Percentiles rank a stretch among this genome's conserved stretches.
These are phyloP conservation scores for Chlamydomonas urium DNA, from an alignment of 139 green algal genomes.

Conservation along the genomic window DNA sequence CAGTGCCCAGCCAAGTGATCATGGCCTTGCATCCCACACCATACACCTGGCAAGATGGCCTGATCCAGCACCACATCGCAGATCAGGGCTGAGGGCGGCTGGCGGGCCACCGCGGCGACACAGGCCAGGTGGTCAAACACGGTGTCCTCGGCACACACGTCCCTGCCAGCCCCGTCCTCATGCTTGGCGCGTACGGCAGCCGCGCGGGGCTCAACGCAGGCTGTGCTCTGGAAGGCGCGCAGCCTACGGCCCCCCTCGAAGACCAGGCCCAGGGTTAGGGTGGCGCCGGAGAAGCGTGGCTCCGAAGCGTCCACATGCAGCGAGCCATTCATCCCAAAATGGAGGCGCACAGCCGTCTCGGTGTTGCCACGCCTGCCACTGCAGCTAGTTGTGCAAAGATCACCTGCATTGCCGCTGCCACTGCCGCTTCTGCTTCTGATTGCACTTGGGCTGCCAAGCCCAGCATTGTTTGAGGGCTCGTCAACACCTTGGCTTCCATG, in stretches of 20 bases:
- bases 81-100: not conserved
- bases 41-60: too few relatives aligned
- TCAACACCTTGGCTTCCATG: not conserved
- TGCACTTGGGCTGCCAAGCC: not conserved
- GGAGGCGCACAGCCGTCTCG: constrained; percentile 1
- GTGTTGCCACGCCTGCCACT: not conserved
- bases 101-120: not conserved
- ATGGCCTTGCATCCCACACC: too few relatives aligned
- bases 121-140: not conserved
- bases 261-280: not conserved
- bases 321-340: constrained; percentile 12
- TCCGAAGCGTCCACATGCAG: not conserved
- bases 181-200: not conserved
- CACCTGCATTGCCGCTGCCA: not conserved
- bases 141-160: not conserved
- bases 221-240: not conserved
- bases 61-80: constrained; percentile 3
- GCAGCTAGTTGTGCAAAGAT: not conserved
- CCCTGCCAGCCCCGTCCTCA: not conserved
- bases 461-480: not conserved
- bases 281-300: not conserved
- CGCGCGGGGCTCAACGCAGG: not conserved
- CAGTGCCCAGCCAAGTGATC: too few relatives aligned
- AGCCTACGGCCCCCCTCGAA: not conserved
- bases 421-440: not conserved